Evolutionary conservation across 140 eudicot genomes (phyloP).

Genomic region (Flaveria floridana): DNA sequence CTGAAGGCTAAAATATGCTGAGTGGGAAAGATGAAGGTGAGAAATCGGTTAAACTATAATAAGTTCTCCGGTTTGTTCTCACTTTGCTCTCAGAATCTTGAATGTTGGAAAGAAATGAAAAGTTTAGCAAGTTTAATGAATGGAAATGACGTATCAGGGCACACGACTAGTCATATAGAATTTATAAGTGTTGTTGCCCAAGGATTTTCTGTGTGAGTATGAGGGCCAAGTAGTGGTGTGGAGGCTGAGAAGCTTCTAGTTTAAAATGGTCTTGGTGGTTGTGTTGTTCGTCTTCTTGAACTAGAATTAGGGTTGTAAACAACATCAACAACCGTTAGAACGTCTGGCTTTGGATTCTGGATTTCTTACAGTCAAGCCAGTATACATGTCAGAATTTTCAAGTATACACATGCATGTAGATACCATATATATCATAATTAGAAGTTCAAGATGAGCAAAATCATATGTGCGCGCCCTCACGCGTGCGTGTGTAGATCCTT

Average conservation of each 20-base stretch:
- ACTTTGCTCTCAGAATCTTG: no score
- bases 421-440: no score
- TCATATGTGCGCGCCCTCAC: not conserved
- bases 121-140: no score
- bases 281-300: not conserved
- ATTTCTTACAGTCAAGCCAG: not conserved
- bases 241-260: not conserved
- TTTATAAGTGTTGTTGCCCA: no score
- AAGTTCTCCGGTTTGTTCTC: no score
- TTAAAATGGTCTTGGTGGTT: not conserved
- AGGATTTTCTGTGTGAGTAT: not conserved
- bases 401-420: no score
- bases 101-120: no score
- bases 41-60: not conserved
- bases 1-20: not conserved
- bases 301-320: not conserved
- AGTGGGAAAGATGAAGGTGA: not conserved
- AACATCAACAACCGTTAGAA: not conserved
- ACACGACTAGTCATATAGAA: no score
- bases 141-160: not conserved
- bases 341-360: not conserved
- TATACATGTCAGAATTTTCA: no score
- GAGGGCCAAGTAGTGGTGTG: not conserved
- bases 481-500: no score
- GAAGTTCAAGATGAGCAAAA: not conserved